Evolutionary conservation across 352 stramenopile genomes (phyloP), one percentile per base, ranked within the genome.

Genomic region (Globisporangium radiosum): DNA sequence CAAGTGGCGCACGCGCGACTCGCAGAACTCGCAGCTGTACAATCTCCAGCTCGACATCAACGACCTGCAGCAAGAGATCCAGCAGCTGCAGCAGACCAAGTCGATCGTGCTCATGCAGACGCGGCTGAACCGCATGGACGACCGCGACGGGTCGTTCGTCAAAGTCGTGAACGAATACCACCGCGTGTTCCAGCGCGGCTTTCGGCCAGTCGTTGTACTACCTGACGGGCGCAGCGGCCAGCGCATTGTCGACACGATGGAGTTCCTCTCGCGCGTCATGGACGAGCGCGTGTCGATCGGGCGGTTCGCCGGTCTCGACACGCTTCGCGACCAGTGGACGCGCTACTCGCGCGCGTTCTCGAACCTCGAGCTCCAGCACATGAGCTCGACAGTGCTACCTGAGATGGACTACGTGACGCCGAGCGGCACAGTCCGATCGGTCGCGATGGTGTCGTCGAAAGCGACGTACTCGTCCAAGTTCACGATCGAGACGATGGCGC

Each of bases 41-140:
- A 87, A 85, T 50, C 54, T 85, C 33, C 68, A 83, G 60, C 65
- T 87, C 17, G 76, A 87, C 52, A 58, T 87, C 14, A 68, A 75
- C 33, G 64, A 60, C 54, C 51, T 84, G 25, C 71, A 67, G 10
- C 75, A 81, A 44, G 66, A 85, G 51, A 72, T 85, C 56, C 65
- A 75, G 40, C 56, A 64, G 5, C 57, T 85, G n/a, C 14, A 19
- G 0, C 64, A 76, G 49, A 71, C 71, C 58, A 59, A 65, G 4
- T 54, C 65, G 2, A 15, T 85, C 39, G 63, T 85, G 6, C 53
- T 65, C 7, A 51, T 64, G 6, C 64, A 69, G 45, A 50, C 45
- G 4, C 53, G 42, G 25, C 61, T 87, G 36, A 81, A 81, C 52
- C 68, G 69, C 17, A 68, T 62, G 9, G 71, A 85, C 50, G 65